phyloP scores from a whole-genome alignment of 2,329 filamentous ascomycete genomes.

The Stenocarpella maydis region DNA sequence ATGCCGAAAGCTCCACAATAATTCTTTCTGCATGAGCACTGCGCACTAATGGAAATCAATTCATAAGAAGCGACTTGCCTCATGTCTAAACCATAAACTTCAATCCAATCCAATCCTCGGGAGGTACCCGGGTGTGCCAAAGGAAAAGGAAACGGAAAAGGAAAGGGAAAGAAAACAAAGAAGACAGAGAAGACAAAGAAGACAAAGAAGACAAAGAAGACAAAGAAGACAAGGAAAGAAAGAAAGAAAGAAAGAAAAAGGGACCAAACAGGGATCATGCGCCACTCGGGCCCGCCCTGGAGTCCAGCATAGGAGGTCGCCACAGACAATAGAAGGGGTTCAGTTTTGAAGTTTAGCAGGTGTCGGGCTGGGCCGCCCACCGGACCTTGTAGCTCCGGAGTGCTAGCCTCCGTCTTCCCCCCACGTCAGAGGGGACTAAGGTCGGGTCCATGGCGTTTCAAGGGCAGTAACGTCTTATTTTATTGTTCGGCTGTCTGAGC shows the following conservation, averaged over 20 bases:
- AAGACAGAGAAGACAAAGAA: too few relatives aligned
- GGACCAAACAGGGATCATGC: too few relatives aligned
- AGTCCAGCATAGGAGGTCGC: too few relatives aligned
- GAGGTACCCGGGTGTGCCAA: neutral
- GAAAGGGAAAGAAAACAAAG: too few relatives aligned
- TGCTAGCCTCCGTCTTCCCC: slow-evolving; percentile 5
- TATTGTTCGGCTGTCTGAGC: slow-evolving; percentile 9
- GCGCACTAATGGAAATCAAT: neutral
- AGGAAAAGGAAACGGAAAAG: neutral
- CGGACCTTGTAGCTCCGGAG: slow-evolving; percentile 1
- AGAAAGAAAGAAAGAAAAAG: too few relatives aligned
- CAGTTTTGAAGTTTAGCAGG: neutral
- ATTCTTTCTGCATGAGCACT: too few relatives aligned
- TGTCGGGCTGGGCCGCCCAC: neutral
- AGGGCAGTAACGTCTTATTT: neutral
- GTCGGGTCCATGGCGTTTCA: slow-evolving; percentile 7
- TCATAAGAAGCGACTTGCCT: too few relatives aligned
- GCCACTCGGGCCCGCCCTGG: neutral
- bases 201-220: too few relatives aligned
- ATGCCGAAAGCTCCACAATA: neutral
- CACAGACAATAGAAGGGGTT: neutral
- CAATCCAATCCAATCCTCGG: neutral
- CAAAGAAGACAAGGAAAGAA: too few relatives aligned
- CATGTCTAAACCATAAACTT: neutral
- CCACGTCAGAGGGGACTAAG: slow-evolving; percentile 14